Conservation (phyloP, 148 eudicot genomes). For the Arctostaphylos glauca region DNA sequence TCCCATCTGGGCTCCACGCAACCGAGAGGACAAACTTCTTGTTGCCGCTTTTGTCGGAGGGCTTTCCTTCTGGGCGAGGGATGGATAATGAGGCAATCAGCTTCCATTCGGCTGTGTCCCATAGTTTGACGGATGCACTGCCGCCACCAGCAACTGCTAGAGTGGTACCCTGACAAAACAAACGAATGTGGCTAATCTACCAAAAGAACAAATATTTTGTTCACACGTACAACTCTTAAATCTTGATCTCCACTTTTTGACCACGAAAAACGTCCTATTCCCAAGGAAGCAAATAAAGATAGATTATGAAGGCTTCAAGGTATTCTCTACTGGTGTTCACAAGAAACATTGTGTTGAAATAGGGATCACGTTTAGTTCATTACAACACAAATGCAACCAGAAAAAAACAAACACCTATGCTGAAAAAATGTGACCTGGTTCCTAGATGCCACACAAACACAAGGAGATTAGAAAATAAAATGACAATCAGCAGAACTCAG, state of each 20-base stretch:
- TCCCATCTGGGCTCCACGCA: slow-evolving; percentile 86
- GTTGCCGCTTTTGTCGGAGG: slow-evolving; percentile 58
- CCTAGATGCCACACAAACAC: not conserved
- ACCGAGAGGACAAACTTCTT: slow-evolving; percentile 93
- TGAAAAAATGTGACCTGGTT: not conserved
- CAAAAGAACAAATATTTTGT: not conserved
- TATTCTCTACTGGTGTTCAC: not conserved
- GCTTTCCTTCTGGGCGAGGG: slow-evolving; percentile 81
- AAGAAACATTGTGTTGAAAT: not conserved
- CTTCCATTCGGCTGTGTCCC: slow-evolving; percentile 92
- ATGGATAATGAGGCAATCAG: slow-evolving; percentile 59
- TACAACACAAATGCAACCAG: not conserved
- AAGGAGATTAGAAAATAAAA: not conserved
- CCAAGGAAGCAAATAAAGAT: not conserved
- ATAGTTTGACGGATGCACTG: slow-evolving; percentile 85
- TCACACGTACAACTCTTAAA: not conserved
- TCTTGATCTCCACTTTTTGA: not conserved
- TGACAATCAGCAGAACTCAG: not conserved
- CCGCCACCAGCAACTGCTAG: slow-evolving; percentile 97
- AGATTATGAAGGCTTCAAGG: not conserved
- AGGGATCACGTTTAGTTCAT: not conserved
- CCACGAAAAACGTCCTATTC: too few species aligned
- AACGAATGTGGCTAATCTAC: not conserved
- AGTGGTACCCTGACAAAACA: slow-evolving; percentile 62
- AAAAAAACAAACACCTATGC: not conserved